Evolutionary conservation across 805 yeast species (phyloP).

Genomic region (Priceomyces haplophilus): DNA sequence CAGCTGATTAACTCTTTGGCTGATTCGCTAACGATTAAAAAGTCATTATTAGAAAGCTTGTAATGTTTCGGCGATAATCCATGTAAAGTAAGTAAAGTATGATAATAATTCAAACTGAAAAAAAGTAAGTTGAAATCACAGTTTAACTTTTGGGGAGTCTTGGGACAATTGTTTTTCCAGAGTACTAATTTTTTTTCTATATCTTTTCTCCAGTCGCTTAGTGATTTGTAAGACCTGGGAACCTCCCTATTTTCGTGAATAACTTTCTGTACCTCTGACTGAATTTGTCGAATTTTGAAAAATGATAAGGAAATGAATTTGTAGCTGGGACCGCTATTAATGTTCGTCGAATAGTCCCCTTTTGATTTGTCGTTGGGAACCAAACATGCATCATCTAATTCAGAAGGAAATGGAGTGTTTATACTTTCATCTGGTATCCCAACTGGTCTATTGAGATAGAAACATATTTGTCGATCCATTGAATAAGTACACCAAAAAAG

Average conservation of each 20-base stretch:
- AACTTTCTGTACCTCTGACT: constrained; percentile 70
- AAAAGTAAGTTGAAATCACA: constrained; percentile 71
- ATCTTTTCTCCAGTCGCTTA: constrained; percentile 62
- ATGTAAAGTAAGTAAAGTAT: constrained; percentile 65
- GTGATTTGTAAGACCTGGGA: constrained; percentile 55
- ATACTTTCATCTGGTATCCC: constrained; percentile 84
- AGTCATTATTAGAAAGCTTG: constrained; percentile 51
- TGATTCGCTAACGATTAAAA: constrained; percentile 55
- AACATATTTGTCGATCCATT: constrained; percentile 80
- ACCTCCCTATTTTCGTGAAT: constrained; percentile 69
- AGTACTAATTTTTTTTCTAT: constrained; percentile 50
- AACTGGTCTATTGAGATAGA: constrained; percentile 82
- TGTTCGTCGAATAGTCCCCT: constrained; percentile 39
- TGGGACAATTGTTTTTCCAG: constrained; percentile 63
- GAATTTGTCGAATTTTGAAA: constrained; percentile 68
- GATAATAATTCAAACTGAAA: constrained; percentile 73
- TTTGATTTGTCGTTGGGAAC: constrained; percentile 26
- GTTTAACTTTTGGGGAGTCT: constrained; percentile 56
- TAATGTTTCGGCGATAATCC: constrained; percentile 75
- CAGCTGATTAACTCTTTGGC: constrained; percentile 64
- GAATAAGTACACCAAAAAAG: constrained; percentile 89
- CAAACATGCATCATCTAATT: constrained; percentile 69
- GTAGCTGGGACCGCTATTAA: constrained; percentile 51
- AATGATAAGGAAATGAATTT: constrained; percentile 66
- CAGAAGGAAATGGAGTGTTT: constrained; percentile 67